Evolutionary conservation across 2,329 filamentous ascomycete species (phyloP).

Genomic region (Aspergillus intermedius): DNA sequence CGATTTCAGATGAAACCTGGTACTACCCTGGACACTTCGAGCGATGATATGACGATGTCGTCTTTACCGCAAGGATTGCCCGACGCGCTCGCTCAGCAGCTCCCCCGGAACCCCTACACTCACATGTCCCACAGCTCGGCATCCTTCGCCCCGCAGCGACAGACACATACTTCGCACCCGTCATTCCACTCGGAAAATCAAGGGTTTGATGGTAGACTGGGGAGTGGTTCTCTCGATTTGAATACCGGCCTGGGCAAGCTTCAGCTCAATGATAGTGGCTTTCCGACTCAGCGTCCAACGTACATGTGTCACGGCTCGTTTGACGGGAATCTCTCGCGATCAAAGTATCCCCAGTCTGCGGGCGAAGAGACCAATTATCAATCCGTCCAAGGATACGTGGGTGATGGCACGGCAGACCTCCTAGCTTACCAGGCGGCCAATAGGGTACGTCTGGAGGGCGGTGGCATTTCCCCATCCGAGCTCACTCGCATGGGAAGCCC

Average conservation of each 20-base stretch:
- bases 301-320: constrained; percentile 33
- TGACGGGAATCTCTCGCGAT: constrained; percentile 42
- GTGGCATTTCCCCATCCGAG: constrained; percentile 41
- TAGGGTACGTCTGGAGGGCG: constrained; percentile 38
- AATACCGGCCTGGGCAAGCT: constrained; percentile 27
- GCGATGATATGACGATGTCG: constrained; percentile 26
- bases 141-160: constrained; percentile 26
- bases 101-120: constrained; percentile 21
- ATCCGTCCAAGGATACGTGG: constrained; percentile 16
- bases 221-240: constrained; percentile 24
- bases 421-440: constrained; percentile 30
- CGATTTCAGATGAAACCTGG: constrained; percentile 26
- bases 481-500: constrained; percentile 40
- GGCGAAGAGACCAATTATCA: constrained; percentile 26
- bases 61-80: constrained; percentile 23
- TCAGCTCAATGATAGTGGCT: constrained; percentile 29
- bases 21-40: constrained; percentile 21
- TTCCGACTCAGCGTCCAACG: constrained; percentile 27
- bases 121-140: constrained; percentile 32
- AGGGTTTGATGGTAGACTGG: constrained; percentile 25
- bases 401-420: constrained; percentile 25
- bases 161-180: constrained; percentile 31
- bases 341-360: constrained; percentile 31
- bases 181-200: constrained; percentile 36
- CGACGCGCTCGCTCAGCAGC: constrained; percentile 22